Evolutionary conservation across 495 filamentous ascomycete species (phyloP).

Genomic region (Penicillium soppii): DNA sequence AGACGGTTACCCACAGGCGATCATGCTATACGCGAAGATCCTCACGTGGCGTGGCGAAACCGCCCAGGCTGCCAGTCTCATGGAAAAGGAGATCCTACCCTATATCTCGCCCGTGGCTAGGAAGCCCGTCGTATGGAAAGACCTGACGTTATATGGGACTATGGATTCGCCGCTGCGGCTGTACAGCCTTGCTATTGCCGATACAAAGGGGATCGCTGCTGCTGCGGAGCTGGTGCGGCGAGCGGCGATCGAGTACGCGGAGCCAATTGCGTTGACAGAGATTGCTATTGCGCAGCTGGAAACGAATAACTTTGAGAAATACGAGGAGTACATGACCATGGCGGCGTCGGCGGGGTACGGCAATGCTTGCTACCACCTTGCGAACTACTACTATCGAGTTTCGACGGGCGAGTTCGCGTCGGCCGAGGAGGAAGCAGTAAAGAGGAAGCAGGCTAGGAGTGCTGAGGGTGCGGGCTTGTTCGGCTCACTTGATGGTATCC

Average conservation of each 20-base stretch:
- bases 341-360: slow-evolving; percentile 29
- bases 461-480: too few species aligned
- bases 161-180: slow-evolving; percentile 28
- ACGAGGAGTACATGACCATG: slow-evolving; percentile 38
- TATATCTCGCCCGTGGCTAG: slow-evolving; percentile 13
- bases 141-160: slow-evolving; percentile 5
- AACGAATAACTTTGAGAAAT: slow-evolving; percentile 21
- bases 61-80: slow-evolving; percentile 20
- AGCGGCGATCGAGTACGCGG: slow-evolving; percentile 33
- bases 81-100: slow-evolving; percentile 25
- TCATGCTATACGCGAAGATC: slow-evolving; percentile 31
- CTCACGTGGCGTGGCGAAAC: slow-evolving; percentile 21
- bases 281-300: slow-evolving; percentile 27
- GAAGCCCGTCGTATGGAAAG: background rate
- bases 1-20: slow-evolving; percentile 27
- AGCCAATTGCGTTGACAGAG: slow-evolving; percentile 27
- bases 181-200: slow-evolving; percentile 22
- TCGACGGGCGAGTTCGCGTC: slow-evolving; percentile 21
- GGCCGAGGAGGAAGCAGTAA: slow-evolving; percentile 11
- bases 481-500: too few species aligned
- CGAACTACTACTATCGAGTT: slow-evolving; percentile 40
- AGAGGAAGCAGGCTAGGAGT: background rate
- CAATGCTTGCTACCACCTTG: slow-evolving; percentile 33
- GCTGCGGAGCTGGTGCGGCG: slow-evolving; percentile 10
- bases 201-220: slow-evolving; percentile 1